Evolutionary conservation across 2,329 filamentous ascomycete species (phyloP).

Genomic region (Trichothecium sympodiale): DNA sequence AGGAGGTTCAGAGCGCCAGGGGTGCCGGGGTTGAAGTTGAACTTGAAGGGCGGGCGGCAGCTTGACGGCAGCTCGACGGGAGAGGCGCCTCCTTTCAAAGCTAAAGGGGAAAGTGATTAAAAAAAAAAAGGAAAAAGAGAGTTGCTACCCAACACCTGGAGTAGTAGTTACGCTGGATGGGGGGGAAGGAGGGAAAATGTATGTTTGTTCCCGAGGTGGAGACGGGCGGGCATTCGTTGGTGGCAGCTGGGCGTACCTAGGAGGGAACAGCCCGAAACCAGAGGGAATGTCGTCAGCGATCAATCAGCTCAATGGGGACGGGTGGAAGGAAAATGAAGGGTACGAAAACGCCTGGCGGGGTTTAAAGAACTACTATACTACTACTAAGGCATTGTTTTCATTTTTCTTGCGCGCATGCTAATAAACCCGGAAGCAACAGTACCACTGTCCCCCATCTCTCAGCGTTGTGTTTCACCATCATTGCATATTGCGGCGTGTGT

Average conservation of each 20-base stretch:
- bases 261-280: background rate
- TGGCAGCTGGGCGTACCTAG: background rate
- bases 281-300: constrained; percentile 3
- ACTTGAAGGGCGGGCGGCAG: no score
- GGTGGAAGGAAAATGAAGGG: constrained; percentile 4
- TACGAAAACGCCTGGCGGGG: no score
- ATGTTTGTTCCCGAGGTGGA: background rate
- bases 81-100: background rate
- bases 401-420: no score
- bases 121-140: background rate
- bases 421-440: no score
- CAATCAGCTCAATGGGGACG: constrained; percentile 1
- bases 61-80: background rate
- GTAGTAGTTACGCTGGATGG: background rate
- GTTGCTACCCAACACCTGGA: background rate
- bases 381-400: no score
- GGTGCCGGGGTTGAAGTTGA: no score
- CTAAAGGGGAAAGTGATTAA: background rate
- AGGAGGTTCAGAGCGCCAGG: background rate
- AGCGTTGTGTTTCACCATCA: no score
- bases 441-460: no score
- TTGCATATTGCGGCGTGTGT: no score
- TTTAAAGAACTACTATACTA: no score
- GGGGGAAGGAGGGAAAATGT: background rate
- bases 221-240: background rate